Evolutionary conservation across 78 protist genomes (phyloP).

Genomic region (Isochrysis galbana): DNA sequence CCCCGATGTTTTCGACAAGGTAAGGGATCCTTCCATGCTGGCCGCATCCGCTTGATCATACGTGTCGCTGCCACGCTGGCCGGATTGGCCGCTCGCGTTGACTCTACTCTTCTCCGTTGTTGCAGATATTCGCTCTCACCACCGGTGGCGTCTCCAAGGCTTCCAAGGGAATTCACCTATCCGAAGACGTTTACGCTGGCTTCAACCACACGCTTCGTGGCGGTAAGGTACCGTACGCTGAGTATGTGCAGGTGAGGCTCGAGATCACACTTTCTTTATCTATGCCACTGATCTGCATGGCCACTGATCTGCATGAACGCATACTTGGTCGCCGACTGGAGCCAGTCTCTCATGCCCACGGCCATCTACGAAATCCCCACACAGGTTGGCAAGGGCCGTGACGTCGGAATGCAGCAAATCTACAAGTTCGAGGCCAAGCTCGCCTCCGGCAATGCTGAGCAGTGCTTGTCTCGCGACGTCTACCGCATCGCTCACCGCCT

Average conservation of each 20-base stretch:
- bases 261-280: too few species aligned
- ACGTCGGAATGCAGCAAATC: conserved; percentile 46
- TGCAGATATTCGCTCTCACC: conserved; percentile 24
- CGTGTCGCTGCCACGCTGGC: too few species aligned
- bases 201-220: conserved; percentile 38
- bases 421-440: conserved; percentile 49
- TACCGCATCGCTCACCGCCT: neutral
- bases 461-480: conserved; percentile 34
- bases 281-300: too few species aligned
- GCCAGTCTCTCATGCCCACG: too few species aligned
- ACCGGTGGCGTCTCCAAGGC: conserved; percentile 45
- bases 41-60: too few species aligned
- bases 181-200: conserved; percentile 51
- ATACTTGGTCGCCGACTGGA: too few species aligned
- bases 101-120: too few species aligned
- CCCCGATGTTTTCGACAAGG: conserved; percentile 54
- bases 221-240: neutral
- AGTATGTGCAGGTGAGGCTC: conserved; percentile 33
- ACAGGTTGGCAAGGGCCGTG: conserved; percentile 40
- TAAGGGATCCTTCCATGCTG: too few species aligned
- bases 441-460: conserved; percentile 36
- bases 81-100: too few species aligned
- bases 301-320: too few species aligned
- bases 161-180: conserved; percentile 39
- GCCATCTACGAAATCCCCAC: too few species aligned